Base-by-base conservation (phyloP, 2,329 filamentous ascomycete genomes). In the Coniochaeta hoffmannii region DNA sequence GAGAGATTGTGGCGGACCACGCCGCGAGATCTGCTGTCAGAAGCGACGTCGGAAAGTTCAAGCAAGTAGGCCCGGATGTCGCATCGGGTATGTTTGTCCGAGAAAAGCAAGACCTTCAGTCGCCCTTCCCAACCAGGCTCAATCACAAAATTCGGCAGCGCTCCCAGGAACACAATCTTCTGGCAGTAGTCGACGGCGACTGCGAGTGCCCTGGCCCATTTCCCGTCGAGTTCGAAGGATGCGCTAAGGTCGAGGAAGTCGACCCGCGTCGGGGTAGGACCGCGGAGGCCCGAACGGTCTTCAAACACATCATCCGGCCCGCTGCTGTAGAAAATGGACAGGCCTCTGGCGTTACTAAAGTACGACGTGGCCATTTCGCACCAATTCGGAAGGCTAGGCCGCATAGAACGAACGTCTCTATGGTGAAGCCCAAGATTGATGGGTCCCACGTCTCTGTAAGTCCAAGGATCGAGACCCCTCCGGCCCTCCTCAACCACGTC, bases 401-500 rank as follows among this genome's bases (percentile, higher is more conserved):
- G n/a, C n/a, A n/a, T n/a, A n/a, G n/a, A n/a, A n/a, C n/a, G n/a
- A n/a, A n/a, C n/a, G n/a, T n/a, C n/a, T n/a, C n/a, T n/a, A n/a
- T n/a, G n/a, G n/a, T n/a, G n/a, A n/a, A n/a, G n/a, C n/a, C n/a
- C n/a, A n/a, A n/a, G n/a, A n/a, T n/a, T n/a, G n/a, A n/a, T n/a
- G n/a, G n/a, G n/a, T n/a, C n/a, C n/a, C n/a, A 74, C 71, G 38
- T 80, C 74, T 22, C 72, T 72, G 53, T 71, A 72, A 57, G 74
- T 79, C 78, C 78, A 81, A 12, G 82, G 82, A 63, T 96, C 90
- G 4, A 97, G 77, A 0, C 94, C 94, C 68, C 90, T 92, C 58
- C 84, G 86, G 1, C 91, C 94, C 72, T 97, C 93, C 66, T 99
- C 94, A 1, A 89, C 72, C 3, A 97, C 85, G 66, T 97, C 93